Evolutionary conservation across 2,329 filamentous ascomycete species (phyloP).

Genomic region (Aspergillus sp.): DNA sequence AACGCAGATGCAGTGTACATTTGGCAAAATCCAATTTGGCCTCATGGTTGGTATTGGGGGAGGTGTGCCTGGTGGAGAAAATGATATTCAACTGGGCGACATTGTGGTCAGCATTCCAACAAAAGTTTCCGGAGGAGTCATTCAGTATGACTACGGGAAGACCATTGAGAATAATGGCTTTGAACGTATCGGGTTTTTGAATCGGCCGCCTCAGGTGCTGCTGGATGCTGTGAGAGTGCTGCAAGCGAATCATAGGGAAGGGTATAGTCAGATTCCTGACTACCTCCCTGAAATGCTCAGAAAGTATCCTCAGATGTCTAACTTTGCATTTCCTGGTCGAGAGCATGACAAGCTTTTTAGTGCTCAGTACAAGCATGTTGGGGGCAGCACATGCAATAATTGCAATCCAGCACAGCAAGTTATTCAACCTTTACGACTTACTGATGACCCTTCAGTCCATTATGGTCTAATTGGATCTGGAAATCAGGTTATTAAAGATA

Average conservation of each 20-base stretch:
- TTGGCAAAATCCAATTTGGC: neutral
- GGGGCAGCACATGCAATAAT: neutral
- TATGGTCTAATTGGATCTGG: neutral
- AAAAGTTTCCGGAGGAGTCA: neutral
- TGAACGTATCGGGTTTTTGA: slow-evolving; percentile 10
- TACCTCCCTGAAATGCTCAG: neutral
- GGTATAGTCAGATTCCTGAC: neutral
- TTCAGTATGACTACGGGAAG: neutral
- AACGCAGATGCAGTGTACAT: slow-evolving; percentile 4
- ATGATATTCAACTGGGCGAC: slow-evolving; percentile 13
- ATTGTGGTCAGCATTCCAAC: slow-evolving; percentile 1
- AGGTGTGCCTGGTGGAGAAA: slow-evolving; percentile 3
- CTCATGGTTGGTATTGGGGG: slow-evolving; percentile 16
- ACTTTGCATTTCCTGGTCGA: neutral
- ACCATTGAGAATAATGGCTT: slow-evolving; percentile 3
- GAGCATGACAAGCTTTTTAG: neutral
- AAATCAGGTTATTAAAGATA: neutral
- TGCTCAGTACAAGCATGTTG: neutral
- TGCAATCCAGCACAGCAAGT: neutral
- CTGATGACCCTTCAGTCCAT: neutral
- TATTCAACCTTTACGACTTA: neutral
- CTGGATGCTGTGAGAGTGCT: slow-evolving; percentile 8
- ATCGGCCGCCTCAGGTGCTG: slow-evolving; percentile 12
- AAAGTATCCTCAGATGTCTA: neutral
- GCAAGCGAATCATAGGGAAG: slow-evolving; percentile 3